Percentiles rank a stretch among this genome's conserved stretches.
These are phyloP conservation scores for Amanita exitialis DNA, from an alignment of 768 basidiomycete genomes.

Conservation along the genomic window DNA sequence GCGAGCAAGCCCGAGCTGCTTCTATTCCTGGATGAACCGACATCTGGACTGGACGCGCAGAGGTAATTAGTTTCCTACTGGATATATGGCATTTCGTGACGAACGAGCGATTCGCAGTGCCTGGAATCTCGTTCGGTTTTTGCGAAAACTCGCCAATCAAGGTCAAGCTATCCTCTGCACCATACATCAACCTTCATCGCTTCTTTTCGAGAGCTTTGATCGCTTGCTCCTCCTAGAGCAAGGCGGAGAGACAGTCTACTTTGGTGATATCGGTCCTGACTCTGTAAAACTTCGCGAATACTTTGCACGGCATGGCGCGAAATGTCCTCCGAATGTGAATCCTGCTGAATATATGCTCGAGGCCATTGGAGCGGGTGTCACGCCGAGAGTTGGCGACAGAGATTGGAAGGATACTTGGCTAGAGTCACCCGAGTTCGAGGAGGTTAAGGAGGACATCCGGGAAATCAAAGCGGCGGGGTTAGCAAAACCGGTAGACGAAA, in stretches of 20 bases:
- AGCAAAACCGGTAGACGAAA: conserved; percentile 27
- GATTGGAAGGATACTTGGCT: conserved; percentile 88
- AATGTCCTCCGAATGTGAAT: conserved; percentile 70
- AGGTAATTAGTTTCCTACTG: conserved; percentile 16
- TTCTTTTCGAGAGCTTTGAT: conserved; percentile 84
- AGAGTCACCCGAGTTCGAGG: conserved; percentile 50
- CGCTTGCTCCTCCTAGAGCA: conserved; percentile 55
- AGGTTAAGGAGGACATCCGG: conserved; percentile 32
- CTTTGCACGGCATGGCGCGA: conserved; percentile 65
- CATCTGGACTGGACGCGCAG: conserved; percentile 34
- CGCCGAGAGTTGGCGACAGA: conserved; percentile 58
- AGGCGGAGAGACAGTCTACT: conserved; percentile 91
- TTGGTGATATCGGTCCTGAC: conserved; percentile 77
- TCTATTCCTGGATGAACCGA: conserved; percentile 53
- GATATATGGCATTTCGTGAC: conserved; percentile 21
- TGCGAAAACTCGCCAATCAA: conserved; percentile 73
- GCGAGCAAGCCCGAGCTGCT: conserved; percentile 79
- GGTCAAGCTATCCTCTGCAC: conserved; percentile 89
- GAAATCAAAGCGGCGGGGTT: conserved; percentile 38
- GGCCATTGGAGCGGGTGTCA: conserved; percentile 79
- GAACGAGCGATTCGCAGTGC: conserved; percentile 52
- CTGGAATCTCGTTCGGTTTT: conserved; percentile 75
- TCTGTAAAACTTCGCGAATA: conserved; percentile 62
- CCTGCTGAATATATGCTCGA: conserved; percentile 76
- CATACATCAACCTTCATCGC: conserved; percentile 80